A percentile compares a stretch with the other conserved stretches of the same genome.
Evolutionary conservation across 2,329 filamentous ascomycete genomes (phyloP).

Genomic region (Xylaria sp.): DNA sequence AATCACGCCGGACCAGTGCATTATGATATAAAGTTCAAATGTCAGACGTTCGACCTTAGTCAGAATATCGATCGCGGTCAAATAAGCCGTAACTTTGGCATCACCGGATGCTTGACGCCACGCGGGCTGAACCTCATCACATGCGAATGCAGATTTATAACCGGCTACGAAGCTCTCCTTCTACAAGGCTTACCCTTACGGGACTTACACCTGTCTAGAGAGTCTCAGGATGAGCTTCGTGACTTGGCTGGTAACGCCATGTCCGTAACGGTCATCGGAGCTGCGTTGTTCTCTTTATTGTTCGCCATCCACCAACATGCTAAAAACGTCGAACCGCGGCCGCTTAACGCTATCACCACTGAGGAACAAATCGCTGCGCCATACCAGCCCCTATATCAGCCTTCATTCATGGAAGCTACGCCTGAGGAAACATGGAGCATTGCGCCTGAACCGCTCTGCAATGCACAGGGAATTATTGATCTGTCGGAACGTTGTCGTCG

Average conservation of each 20-base stretch:
- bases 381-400: constrained; percentile 14
- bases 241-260: constrained; percentile 82
- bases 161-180: constrained; percentile 65
- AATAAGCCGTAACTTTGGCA: constrained; percentile 56
- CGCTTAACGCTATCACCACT: background rate
- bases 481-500: constrained; percentile 33
- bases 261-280: constrained; percentile 73
- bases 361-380: background rate
- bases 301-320: constrained; percentile 42
- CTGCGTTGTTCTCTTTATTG: constrained; percentile 64
- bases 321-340: background rate
- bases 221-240: constrained; percentile 66
- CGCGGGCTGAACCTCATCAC: constrained; percentile 65
- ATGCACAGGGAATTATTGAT: constrained; percentile 22
- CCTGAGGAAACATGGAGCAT: constrained; percentile 13
- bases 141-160: constrained; percentile 63
- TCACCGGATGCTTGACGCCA: constrained; percentile 72
- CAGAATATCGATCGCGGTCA: constrained; percentile 72
- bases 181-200: constrained; percentile 73
- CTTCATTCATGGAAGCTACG: background rate
- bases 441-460: background rate
- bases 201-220: constrained; percentile 66
- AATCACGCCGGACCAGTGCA: background rate
- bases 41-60: constrained; percentile 65
- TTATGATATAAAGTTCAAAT: constrained; percentile 58